Evolutionary conservation across 306 rosid genomes (phyloP).

Genomic region (Cucumis sativus): DNA sequence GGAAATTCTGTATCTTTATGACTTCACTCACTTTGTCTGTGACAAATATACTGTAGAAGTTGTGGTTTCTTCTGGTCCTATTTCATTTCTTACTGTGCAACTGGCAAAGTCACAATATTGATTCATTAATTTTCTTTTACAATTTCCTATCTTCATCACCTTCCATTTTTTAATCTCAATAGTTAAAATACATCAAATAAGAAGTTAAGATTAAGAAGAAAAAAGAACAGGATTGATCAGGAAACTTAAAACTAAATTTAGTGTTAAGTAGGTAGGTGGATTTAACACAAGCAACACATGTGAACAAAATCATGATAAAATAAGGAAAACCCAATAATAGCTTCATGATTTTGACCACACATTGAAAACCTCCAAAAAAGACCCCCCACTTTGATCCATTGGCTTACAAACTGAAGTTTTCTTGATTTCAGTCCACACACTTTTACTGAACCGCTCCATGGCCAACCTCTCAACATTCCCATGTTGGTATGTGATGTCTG

Average conservation of each 20-base stretch:
- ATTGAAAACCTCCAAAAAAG: background rate
- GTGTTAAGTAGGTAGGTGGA: background rate
- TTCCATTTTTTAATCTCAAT: background rate
- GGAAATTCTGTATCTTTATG: background rate
- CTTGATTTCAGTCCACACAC: background rate
- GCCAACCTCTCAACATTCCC: background rate
- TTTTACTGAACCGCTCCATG: background rate
- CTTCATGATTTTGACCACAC: background rate
- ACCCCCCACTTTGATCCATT: background rate
- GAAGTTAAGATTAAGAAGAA: background rate
- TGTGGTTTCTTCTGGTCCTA: constrained; percentile 9
- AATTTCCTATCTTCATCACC: background rate
- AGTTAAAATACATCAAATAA: background rate
- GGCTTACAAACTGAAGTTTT: background rate
- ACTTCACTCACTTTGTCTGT: constrained; percentile 4
- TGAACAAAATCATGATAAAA: background rate
- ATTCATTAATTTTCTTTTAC: background rate
- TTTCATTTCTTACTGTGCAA: background rate
- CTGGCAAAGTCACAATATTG: background rate
- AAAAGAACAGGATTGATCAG: background rate
- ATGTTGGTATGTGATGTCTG: background rate
- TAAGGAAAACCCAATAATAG: background rate
- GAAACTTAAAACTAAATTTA: background rate
- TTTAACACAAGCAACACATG: background rate
- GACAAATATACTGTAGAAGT: constrained; percentile 7